Evolutionary conservation across 208 protist species (phyloP).

Genomic region (Acanthamoeba lenticulata): DNA sequence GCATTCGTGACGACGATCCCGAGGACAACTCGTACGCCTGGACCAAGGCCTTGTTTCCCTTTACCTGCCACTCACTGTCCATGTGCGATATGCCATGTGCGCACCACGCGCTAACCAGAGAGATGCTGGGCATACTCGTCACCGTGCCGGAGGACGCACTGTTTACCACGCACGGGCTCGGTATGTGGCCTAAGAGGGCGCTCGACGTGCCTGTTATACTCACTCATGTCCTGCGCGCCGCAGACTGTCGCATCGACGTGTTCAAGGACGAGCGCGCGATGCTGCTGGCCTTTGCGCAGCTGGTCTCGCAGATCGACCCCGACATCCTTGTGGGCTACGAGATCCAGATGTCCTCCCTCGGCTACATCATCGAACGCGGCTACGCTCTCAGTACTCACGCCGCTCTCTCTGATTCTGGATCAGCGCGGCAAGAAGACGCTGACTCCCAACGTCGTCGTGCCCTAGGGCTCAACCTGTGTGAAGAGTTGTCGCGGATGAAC

Average conservation of each 20-base stretch:
- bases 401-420: too few species aligned
- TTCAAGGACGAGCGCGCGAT: constrained; percentile 75
- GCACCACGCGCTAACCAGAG: too few species aligned
- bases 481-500: constrained; percentile 67
- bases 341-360: constrained; percentile 70
- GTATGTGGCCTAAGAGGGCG: neutral
- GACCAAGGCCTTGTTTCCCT: neutral
- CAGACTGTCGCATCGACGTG: constrained; percentile 66
- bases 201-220: neutral
- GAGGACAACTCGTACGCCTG: constrained; percentile 44
- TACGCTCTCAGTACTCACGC: neutral
- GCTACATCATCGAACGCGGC: constrained; percentile 65
- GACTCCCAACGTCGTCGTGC: neutral
- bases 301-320: constrained; percentile 82
- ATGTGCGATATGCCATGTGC: too few species aligned
- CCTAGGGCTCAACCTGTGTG: constrained; percentile 65
- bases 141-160: neutral
- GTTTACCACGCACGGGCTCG: constrained; percentile 55
- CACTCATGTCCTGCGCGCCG: neutral
- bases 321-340: constrained; percentile 89
- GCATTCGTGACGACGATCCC: constrained; percentile 54
- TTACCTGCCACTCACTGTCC: neutral
- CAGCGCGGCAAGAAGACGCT: too few species aligned
- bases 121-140: constrained; percentile 54
- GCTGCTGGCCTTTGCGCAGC: constrained; percentile 74